phyloP scores from a whole-genome alignment of 2,329 filamentous ascomycete species.

The Botryosphaeria agaves region DNA sequence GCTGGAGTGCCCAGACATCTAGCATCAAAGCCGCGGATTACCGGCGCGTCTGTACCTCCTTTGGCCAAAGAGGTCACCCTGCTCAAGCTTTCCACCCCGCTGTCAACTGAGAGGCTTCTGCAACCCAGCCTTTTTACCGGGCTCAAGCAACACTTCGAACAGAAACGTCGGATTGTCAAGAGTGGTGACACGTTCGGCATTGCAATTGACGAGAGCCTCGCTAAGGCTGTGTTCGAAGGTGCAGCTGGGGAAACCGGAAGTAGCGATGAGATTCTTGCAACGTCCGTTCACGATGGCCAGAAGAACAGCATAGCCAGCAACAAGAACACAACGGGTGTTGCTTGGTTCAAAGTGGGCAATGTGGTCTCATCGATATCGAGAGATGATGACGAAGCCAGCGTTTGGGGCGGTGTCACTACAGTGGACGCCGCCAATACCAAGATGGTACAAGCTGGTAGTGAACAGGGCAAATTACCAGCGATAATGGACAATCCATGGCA shows the following conservation, averaged over 20 bases:
- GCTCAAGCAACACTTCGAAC: constrained; percentile 76
- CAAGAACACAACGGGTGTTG: constrained; percentile 40
- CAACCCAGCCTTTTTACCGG: constrained; percentile 77
- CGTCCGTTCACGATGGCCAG: constrained; percentile 17
- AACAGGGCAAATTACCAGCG: constrained; percentile 63
- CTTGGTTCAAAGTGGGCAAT: constrained; percentile 84
- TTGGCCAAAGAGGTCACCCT: constrained; percentile 66
- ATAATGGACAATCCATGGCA: constrained; percentile 67
- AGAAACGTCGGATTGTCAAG: constrained; percentile 64
- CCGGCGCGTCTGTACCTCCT: constrained; percentile 33
- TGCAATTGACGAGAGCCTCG: constrained; percentile 71
- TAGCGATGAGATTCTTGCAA: constrained; percentile 33
- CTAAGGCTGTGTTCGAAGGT: constrained; percentile 61
- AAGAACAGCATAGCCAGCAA: constrained; percentile 6
- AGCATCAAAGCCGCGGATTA: not conserved
- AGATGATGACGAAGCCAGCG: constrained; percentile 41
- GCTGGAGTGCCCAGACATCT: constrained; percentile 11
- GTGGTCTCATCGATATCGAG: constrained; percentile 33
- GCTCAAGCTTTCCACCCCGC: constrained; percentile 73
- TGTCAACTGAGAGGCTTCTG: constrained; percentile 69
- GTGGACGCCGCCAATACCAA: constrained; percentile 77
- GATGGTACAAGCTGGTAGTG: constrained; percentile 83
- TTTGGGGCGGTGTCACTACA: constrained; percentile 73
- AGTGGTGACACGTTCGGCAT: constrained; percentile 80
- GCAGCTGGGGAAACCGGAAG: constrained; percentile 52